Evolutionary conservation across 2,329 filamentous ascomycete species (phyloP), one percentile per base, ranked within the genome.

Genomic region (Talaromyces sp.): DNA sequence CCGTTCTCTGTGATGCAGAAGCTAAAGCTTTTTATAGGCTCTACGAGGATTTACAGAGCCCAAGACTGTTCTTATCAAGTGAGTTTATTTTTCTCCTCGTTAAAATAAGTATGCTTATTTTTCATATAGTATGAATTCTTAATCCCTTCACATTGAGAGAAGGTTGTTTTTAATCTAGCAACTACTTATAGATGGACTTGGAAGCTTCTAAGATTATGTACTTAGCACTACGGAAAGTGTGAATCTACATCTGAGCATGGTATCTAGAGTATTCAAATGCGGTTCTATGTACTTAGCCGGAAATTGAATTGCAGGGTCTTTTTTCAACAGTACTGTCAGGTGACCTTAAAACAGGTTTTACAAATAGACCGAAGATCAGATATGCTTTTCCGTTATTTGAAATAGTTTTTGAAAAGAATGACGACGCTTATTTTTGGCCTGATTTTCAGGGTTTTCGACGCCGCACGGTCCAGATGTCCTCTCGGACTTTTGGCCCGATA

Each of bases 31-130:
- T 15, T 47, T 27, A 13, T 56, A 57, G 55, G 55, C 55, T 47
- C 28, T 57, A 10, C 39, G 55, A 17, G 39, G 7, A 15, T 57
- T 57, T 32, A 57, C 55, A 28, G 55, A 57, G 42, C 55, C 55
- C 17, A 57, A 57, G n/a, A 57, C 55, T 47, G 55, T 57, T 57
- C 55, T 57, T 30, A 57, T 57, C 15, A 57, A 57, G 55, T 57
- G 17, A 47, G 55, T 57, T 25, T 25, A 11, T 9, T 9, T 3
- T 13, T 17, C 15, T 27, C 7, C 33, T 27, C 28, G 4, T 44
- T 39, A 5, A 28, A n/a, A 17, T 19, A 27, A 13, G 13, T 17
- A 19, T 44, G 11, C 54, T 56, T 13, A 56, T 27, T 42, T 11
- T 44, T 10, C 13, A 28, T 39, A 28, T n/a, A 56, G 54, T 39